These are phyloP conservation scores for Ceriops zippeliana DNA, from an alignment of 345 rosid genomes.

Conservation along the genomic window DNA sequence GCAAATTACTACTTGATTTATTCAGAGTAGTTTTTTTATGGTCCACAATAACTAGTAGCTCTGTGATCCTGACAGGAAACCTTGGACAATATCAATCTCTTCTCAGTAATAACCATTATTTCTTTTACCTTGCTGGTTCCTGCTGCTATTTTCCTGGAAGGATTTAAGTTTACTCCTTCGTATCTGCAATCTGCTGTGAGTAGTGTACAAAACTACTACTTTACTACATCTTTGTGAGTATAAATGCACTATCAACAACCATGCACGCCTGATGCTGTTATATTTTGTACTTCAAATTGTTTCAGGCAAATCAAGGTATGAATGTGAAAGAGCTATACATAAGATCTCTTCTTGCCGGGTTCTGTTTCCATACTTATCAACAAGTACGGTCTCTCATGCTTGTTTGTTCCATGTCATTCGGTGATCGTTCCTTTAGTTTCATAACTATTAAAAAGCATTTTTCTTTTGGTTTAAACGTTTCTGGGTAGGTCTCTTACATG, in stretches of 20 bases:
- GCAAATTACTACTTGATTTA: neutral
- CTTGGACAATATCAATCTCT: slow-evolving; percentile 82
- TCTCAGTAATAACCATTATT: slow-evolving; percentile 70
- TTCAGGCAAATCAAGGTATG: slow-evolving; percentile 62
- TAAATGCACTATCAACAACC: neutral
- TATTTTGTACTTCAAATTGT: slow-evolving; percentile 1
- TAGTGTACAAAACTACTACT: neutral
- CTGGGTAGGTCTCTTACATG: slow-evolving; percentile 63
- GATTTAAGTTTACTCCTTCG: slow-evolving; percentile 62
- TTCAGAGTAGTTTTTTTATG: neutral
- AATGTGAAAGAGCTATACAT: slow-evolving; percentile 47
- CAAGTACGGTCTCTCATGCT: slow-evolving; percentile 42
- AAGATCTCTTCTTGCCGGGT: slow-evolving; percentile 60
- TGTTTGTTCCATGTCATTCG: neutral
- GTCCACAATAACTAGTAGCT: slow-evolving; percentile 1
- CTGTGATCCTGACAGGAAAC: slow-evolving; percentile 44
- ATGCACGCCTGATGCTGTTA: neutral
- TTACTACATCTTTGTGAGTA: neutral
- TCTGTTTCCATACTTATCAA: slow-evolving; percentile 77
- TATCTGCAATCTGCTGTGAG: slow-evolving; percentile 65
- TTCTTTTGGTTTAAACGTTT: neutral
- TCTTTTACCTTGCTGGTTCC: slow-evolving; percentile 70
- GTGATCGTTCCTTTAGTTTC: neutral
- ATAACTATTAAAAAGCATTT: neutral
- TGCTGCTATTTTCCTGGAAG: slow-evolving; percentile 57